A percentile compares a stretch with the other conserved stretches of the same genome.
phyloP scores from a whole-genome alignment of 2,329 filamentous ascomycete genomes.

The Hymenoscyphus repandus region DNA sequence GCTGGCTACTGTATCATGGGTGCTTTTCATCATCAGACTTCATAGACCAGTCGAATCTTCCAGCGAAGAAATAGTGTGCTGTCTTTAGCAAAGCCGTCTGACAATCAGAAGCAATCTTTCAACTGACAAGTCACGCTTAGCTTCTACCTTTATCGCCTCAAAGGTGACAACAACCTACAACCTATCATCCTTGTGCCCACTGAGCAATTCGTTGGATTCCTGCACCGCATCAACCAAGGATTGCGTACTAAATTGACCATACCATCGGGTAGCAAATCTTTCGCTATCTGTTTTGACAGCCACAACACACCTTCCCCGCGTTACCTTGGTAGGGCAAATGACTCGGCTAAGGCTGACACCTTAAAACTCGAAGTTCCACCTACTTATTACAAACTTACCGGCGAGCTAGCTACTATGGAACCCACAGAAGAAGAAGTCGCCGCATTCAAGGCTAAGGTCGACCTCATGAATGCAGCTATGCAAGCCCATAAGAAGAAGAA shows the following conservation, averaged over 20 bases:
- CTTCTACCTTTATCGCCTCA: slow-evolving; percentile 60
- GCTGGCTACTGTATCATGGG: too few species aligned
- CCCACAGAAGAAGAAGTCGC: slow-evolving; percentile 36
- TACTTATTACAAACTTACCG: slow-evolving; percentile 21
- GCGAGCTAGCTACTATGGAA: slow-evolving; percentile 24
- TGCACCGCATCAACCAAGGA: slow-evolving; percentile 59
- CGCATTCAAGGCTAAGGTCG: slow-evolving; percentile 50
- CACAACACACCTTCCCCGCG: slow-evolving; percentile 59
- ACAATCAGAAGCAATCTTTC: too few species aligned
- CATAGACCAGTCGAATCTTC: too few species aligned
- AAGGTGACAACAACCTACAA: slow-evolving; percentile 38
- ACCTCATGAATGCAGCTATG: slow-evolving; percentile 42
- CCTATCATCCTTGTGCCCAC: slow-evolving; percentile 65
- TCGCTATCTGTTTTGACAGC: slow-evolving; percentile 57
- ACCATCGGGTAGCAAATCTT: slow-evolving; percentile 48
- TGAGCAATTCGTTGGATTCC: slow-evolving; percentile 57
- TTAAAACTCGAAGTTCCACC: slow-evolving; percentile 30
- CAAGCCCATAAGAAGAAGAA: slow-evolving; percentile 41
- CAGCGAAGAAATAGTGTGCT: too few species aligned
- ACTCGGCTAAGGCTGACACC: slow-evolving; percentile 31
- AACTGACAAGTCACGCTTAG: slow-evolving; percentile 35
- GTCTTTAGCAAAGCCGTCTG: too few species aligned
- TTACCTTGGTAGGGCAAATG: slow-evolving; percentile 56
- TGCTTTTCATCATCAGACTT: too few species aligned
- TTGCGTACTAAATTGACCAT: slow-evolving; percentile 51